Percentiles rank a stretch among this genome's conserved stretches.
These are phyloP conservation scores for Warburgia ugandensis DNA, from an alignment of 164 flowering plant genomes.

Conservation along the genomic window DNA sequence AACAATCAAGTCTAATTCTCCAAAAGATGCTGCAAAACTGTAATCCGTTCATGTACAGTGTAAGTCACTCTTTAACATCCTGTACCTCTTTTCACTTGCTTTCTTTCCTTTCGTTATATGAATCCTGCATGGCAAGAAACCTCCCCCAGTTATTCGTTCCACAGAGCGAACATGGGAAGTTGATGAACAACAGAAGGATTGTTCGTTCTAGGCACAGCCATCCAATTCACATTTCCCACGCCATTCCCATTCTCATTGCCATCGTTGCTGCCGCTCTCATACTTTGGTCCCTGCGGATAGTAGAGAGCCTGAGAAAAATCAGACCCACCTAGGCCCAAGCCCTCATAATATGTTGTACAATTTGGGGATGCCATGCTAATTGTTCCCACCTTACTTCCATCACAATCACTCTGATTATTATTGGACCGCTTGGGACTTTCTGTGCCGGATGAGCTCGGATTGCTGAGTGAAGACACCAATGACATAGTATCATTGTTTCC, in stretches of 20 bases:
- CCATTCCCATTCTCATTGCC: neutral
- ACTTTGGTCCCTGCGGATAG: slow-evolving; percentile 23
- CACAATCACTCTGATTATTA: neutral
- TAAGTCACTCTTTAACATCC: neutral
- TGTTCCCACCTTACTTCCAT: neutral
- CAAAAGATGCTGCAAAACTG: slow-evolving; percentile 1
- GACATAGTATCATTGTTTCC: neutral
- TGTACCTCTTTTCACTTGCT: neutral
- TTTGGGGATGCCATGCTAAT: neutral
- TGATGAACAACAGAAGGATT: slow-evolving; percentile 26
- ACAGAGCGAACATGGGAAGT: slow-evolving; percentile 44
- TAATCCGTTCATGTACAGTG: slow-evolving; percentile 2
- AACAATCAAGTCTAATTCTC: too few relatives aligned
- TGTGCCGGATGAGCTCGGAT: slow-evolving; percentile 15
- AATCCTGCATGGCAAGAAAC: neutral
- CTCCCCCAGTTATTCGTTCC: slow-evolving; percentile 14
- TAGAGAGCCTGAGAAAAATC: slow-evolving; percentile 14
- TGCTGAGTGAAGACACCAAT: slow-evolving; percentile 11
- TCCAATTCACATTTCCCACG: slow-evolving; percentile 13
- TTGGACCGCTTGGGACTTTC: slow-evolving; percentile 19
- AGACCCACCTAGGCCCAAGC: neutral
- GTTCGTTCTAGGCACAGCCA: neutral
- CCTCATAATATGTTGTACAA: neutral
- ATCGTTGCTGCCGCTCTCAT: slow-evolving; percentile 12
- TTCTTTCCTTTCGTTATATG: neutral